Evolutionary conservation across 2,329 filamentous ascomycete genomes (phyloP).

Genomic region (Meredithiella fracta): DNA sequence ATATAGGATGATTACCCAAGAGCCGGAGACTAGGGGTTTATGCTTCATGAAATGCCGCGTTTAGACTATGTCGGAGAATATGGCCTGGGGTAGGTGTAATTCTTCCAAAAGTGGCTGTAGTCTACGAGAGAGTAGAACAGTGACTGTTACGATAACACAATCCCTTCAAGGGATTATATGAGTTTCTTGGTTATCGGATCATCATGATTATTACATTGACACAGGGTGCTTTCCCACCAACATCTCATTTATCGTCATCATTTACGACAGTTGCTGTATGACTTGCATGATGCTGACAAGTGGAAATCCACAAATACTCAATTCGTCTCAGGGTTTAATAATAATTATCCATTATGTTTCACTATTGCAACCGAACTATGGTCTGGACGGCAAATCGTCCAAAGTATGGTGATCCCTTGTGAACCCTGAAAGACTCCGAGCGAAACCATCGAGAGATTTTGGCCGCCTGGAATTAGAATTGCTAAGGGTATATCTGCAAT

Average conservation of each 20-base stretch:
- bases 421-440: background rate
- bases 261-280: no score
- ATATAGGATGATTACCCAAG: background rate
- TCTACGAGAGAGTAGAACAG: no score
- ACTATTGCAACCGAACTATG: background rate
- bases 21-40: background rate
- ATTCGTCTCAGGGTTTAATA: background rate
- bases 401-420: background rate
- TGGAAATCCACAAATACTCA: background rate
- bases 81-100: background rate
- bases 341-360: background rate
- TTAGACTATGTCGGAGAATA: background rate
- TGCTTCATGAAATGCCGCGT: background rate
- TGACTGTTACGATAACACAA: no score
- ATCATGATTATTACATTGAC: no score
- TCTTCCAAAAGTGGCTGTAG: no score
- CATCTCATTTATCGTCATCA: no score
- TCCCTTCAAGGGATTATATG: no score
- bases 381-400: background rate
- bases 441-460: background rate
- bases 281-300: no score
- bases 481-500: no score
- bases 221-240: no score
- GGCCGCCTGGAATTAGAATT: no score
- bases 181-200: no score